Conservation (phyloP, 2,329 filamentous ascomycete species). For the Cytospora leucostoma region DNA sequence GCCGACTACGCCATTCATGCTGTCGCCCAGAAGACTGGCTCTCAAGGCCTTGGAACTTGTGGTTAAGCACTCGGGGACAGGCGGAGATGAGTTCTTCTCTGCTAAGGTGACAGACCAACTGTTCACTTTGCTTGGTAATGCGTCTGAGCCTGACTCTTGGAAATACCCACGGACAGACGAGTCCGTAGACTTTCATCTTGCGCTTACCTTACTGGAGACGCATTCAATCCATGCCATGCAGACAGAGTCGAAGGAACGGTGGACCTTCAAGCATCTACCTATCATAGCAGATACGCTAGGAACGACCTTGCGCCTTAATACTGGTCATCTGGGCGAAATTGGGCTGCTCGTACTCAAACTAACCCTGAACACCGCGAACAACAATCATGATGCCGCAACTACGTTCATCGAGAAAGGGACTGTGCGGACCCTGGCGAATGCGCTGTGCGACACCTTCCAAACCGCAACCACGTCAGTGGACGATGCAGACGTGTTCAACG, state of each 20-base stretch:
- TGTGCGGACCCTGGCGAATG: conserved; percentile 49
- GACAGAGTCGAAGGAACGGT: conserved; percentile 44
- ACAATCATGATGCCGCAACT: conserved; percentile 68
- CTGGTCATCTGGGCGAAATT: conserved; percentile 42
- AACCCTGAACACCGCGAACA: conserved; percentile 84
- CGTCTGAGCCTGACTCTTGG: conserved; percentile 39
- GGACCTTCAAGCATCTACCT: conserved; percentile 53
- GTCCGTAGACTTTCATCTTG: conserved; percentile 46
- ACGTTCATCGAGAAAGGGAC: conserved; percentile 65
- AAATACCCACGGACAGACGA: conserved; percentile 38
- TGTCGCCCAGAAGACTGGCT: conserved; percentile 66
- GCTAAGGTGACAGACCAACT: conserved; percentile 50
- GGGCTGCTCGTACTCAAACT: conserved; percentile 63
- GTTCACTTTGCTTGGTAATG: conserved; percentile 47
- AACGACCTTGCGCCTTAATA: conserved; percentile 40
- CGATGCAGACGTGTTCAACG: conserved; percentile 50
- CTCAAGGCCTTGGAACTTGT: conserved; percentile 65
- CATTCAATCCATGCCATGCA: conserved; percentile 53
- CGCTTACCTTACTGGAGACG: conserved; percentile 54
- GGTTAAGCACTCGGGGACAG: conserved; percentile 53
- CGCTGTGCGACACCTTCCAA: conserved; percentile 55
- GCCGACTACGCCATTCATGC: conserved; percentile 45
- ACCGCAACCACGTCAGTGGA: conserved; percentile 50
- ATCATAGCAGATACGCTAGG: conserved; percentile 52
- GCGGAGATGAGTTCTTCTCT: conserved; percentile 52